Evolutionary conservation across 495 filamentous ascomycete species (phyloP).

Genomic region (Bacidia gigantensis): DNA sequence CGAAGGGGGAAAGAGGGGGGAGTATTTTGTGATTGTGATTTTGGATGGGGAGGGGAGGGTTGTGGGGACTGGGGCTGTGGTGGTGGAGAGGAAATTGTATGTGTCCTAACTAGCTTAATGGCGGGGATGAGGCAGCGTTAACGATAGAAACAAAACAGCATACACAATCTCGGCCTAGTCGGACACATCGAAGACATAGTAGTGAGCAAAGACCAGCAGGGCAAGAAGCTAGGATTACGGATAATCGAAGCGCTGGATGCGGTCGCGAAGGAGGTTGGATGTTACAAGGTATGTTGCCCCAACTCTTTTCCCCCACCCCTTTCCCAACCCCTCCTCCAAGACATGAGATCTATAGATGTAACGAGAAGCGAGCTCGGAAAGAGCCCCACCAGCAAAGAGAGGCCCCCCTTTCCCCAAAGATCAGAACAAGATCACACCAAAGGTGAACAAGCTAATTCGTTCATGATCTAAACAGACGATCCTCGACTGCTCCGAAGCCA

Average conservation of each 20-base stretch:
- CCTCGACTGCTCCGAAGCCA: constrained; percentile 65
- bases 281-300: constrained; percentile 59
- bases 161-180: constrained; percentile 35
- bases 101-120: constrained; percentile 1
- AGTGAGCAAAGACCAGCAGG: constrained; percentile 83
- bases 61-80: constrained; percentile 75
- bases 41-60: constrained; percentile 55
- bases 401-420: no score
- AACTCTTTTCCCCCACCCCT: background rate
- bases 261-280: constrained; percentile 71
- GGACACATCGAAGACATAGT: constrained; percentile 98
- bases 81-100: constrained; percentile 53
- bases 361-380: no score
- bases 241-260: constrained; percentile 91
- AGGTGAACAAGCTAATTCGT: constrained; percentile 10
- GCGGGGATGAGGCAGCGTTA: background rate
- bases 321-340: background rate
- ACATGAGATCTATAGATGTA: no score
- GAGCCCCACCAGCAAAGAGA: no score
- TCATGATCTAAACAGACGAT: constrained; percentile 37
- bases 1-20: constrained; percentile 35
- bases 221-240: constrained; percentile 84
- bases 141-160: constrained; percentile 12
- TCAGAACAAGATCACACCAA: no score
- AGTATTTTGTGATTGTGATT: constrained; percentile 76